Base-by-base conservation (phyloP, 163 green algal genomes). In the Scenedesmus sp. region DNA sequence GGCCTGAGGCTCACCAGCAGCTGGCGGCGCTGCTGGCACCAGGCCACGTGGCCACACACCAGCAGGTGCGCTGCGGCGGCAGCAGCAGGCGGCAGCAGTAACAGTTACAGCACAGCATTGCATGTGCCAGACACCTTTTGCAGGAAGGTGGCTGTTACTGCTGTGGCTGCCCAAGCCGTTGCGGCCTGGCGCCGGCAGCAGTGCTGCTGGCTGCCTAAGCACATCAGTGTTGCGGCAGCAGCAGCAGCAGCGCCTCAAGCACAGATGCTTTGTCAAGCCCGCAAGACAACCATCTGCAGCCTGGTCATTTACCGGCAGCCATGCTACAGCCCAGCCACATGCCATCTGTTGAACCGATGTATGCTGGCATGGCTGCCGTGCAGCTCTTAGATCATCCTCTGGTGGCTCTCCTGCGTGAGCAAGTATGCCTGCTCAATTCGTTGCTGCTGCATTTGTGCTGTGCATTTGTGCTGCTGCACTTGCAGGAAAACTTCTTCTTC, bases 401-500 rank as follows among this genome's bases (percentile, higher is more conserved):
- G 34, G 34, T 46, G 34, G 34, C 34, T 46, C 34, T 46, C 34
- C 34, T 46, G 34, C 34, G 34, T 46, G 34, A 46, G 34, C 9
- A 15, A 10, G 8, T 64, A 15, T 64, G 8, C 7, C 8, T 64
- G 59, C 59, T 8, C 59, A 64, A 10, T 8, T 15, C 59, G 8
- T 52, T 15, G 2, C 23, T 46, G 1, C 23, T 79, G 70, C 70
- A 1, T 18, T n/a, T 84, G 52, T 5, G 76, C 34, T 86, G 84
- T 34, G 34, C 18, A 86, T 93, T 92, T 89, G 88, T 84, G 0
- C 90, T 87, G 26, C 95, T 87, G 10, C 94, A 98, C 92, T 26
- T 95, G 77, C 97, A 99, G 93, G 97, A 99, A 73, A 99, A 99
- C 95, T 98, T 96, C 92, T 99, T 99, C 89, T 99, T 99, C 83